Conservation (phyloP, 768 basidiomycete species). For the Russula olivacea region DNA sequence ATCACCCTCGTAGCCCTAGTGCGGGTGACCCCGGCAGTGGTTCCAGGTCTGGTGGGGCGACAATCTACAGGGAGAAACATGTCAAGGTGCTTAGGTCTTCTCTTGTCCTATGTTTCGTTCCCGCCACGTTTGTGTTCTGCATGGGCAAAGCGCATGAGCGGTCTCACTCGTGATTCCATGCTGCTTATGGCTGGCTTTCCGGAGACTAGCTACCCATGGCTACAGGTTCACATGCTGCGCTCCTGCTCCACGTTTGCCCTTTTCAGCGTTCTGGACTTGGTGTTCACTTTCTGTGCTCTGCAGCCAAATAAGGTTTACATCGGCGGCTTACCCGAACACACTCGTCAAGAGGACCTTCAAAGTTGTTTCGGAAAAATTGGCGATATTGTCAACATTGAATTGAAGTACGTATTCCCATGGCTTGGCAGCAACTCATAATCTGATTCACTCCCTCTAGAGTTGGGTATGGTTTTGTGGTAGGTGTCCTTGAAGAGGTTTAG, state of each 20-base stretch:
- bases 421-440: not conserved
- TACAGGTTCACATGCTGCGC: conserved; percentile 39
- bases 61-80: conserved; percentile 58
- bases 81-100: conserved; percentile 83
- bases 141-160: conserved; percentile 22
- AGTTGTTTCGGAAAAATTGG: conserved; percentile 86
- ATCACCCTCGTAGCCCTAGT: conserved; percentile 24
- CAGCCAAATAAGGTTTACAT: conserved; percentile 94
- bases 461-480: conserved; percentile 87
- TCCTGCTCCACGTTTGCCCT: conserved; percentile 37
- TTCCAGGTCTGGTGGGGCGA: conserved; percentile 22
- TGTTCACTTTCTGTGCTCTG: conserved; percentile 58
- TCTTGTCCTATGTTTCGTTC: conserved; percentile 31
- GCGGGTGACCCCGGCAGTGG: conserved; percentile 20
- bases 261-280: conserved; percentile 45
- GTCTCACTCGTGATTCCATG: conserved; percentile 27
- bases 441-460: conserved; percentile 42
- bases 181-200: conserved; percentile 25
- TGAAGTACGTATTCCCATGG: conserved; percentile 55
- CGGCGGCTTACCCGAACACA: conserved; percentile 83
- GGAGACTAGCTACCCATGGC: conserved; percentile 31
- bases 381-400: conserved; percentile 64
- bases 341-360: conserved; percentile 77
- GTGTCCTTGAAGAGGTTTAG: conserved; percentile 29
- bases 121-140: conserved; percentile 29